phyloP scores from a whole-genome alignment of 208 protist genomes.

The Vickermania ingenoplastis region DNA sequence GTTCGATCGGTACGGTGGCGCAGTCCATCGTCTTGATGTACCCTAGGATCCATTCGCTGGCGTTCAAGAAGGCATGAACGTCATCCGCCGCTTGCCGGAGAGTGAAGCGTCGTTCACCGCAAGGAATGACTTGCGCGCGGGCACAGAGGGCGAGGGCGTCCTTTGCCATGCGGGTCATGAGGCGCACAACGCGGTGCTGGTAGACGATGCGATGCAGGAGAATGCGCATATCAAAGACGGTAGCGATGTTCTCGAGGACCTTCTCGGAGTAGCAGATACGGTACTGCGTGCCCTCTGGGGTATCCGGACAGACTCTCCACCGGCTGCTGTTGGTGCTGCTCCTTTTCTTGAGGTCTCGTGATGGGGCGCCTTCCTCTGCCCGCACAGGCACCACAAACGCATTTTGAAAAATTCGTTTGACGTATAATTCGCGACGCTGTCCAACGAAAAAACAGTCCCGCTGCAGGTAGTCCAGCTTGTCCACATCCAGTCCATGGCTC shows the following conservation, averaged over 20 bases:
- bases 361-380: slow-evolving; percentile 11
- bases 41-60: slow-evolving; percentile 38
- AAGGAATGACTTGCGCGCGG: slow-evolving; percentile 15
- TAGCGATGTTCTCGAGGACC: slow-evolving; percentile 65
- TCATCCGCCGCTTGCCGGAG: slow-evolving; percentile 26
- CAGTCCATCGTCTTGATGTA: slow-evolving; percentile 10
- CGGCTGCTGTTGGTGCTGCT: too few species aligned
- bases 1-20: not conserved
- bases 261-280: slow-evolving; percentile 82
- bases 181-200: slow-evolving; percentile 63
- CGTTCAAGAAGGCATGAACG: slow-evolving; percentile 20
- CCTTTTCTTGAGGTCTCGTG: slow-evolving; percentile 38
- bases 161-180: slow-evolving; percentile 61
- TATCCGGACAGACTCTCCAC: too few species aligned
- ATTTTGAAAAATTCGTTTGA: slow-evolving; percentile 1
- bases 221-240: slow-evolving; percentile 79
- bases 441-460: slow-evolving; percentile 43
- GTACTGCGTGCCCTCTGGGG: slow-evolving; percentile 18
- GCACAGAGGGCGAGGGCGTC: slow-evolving; percentile 58
- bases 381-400: slow-evolving; percentile 8
- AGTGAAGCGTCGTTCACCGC: slow-evolving; percentile 5
- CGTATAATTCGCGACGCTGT: not conserved
- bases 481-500: slow-evolving; percentile 83
- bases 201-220: slow-evolving; percentile 82
- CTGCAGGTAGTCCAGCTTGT: slow-evolving; percentile 90